phyloP scores from a whole-genome alignment of 495 filamentous ascomycete genomes.

The Thermochaetoides thermophila region DNA sequence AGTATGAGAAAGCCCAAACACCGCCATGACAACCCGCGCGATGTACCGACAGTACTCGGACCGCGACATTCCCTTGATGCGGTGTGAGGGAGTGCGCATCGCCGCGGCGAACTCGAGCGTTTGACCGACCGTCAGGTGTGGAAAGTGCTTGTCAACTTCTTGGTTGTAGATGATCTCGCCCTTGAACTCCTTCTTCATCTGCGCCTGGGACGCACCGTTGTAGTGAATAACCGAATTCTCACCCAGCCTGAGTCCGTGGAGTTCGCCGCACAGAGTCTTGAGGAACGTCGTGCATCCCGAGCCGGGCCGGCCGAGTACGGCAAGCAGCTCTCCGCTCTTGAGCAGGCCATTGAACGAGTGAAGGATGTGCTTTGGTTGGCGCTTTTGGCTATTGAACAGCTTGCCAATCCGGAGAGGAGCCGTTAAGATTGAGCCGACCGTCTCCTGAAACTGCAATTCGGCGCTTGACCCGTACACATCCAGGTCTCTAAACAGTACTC shows the following conservation, averaged over 20 bases:
- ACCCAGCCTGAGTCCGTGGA: constrained; percentile 34
- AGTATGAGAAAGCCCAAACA: constrained; percentile 49
- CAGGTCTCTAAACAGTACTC: constrained; percentile 37
- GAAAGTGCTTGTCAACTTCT: constrained; percentile 48
- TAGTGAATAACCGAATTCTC: constrained; percentile 34
- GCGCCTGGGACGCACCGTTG: constrained; percentile 33
- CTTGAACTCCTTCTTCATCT: constrained; percentile 43
- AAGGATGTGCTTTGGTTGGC: constrained; percentile 40
- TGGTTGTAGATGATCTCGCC: constrained; percentile 47
- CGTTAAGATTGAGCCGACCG: constrained; percentile 33
- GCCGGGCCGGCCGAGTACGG: constrained; percentile 66
- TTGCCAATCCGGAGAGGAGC: constrained; percentile 35
- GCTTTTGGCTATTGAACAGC: constrained; percentile 21
- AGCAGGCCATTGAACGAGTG: constrained; percentile 59
- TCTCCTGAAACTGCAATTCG: constrained; percentile 42
- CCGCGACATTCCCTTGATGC: constrained; percentile 44
- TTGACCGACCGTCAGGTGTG: constrained; percentile 50
- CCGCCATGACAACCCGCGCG: constrained; percentile 52
- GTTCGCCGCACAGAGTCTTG: constrained; percentile 56
- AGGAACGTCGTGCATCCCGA: constrained; percentile 43
- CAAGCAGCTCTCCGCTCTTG: constrained; percentile 61
- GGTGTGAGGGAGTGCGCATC: constrained; percentile 55
- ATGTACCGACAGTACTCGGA: constrained; percentile 51
- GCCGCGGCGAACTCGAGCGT: constrained; percentile 48
- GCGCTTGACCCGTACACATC: constrained; percentile 39